phyloP scores from a whole-genome alignment of 2,329 filamentous ascomycete species.

The Sordariomycetes sp. region DNA sequence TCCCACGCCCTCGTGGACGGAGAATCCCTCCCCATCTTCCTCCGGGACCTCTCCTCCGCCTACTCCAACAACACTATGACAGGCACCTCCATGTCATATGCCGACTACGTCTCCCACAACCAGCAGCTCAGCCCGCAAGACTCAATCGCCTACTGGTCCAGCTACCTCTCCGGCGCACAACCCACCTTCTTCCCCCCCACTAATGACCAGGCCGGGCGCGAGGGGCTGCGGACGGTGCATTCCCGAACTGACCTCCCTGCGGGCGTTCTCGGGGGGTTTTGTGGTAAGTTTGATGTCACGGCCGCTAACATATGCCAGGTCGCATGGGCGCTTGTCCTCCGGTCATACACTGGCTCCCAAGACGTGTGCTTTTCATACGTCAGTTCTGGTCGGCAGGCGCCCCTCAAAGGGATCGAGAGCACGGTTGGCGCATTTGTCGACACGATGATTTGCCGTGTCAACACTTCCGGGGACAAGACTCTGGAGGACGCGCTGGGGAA shows the following conservation, averaged over 20 bases:
- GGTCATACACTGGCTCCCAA: constrained; percentile 25
- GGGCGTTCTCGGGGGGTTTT: constrained; percentile 3
- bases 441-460: constrained; percentile 36
- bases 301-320: not conserved
- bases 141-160: constrained; percentile 13
- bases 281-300: not conserved
- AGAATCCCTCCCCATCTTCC: constrained; percentile 14
- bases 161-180: constrained; percentile 12
- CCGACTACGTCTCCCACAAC: constrained; percentile 1
- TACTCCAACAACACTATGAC: not conserved
- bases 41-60: constrained; percentile 11
- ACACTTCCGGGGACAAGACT: constrained; percentile 9
- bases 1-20: constrained; percentile 20
- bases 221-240: not conserved
- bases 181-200: constrained; percentile 14
- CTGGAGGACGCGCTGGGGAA: not conserved
- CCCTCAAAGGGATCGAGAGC: constrained; percentile 29
- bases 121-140: constrained; percentile 8
- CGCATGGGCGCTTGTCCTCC: not conserved
- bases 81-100: not conserved
- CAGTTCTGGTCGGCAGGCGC: constrained; percentile 36
- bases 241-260: not conserved
- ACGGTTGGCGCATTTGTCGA: constrained; percentile 40
- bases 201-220: not conserved
- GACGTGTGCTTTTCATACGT: constrained; percentile 42